A percentile compares a stretch with the other conserved stretches of the same genome.
These are phyloP conservation scores for Pseudocercospora vitis DNA, from an alignment of 2,329 filamentous ascomycete species.

Conservation along the genomic window DNA sequence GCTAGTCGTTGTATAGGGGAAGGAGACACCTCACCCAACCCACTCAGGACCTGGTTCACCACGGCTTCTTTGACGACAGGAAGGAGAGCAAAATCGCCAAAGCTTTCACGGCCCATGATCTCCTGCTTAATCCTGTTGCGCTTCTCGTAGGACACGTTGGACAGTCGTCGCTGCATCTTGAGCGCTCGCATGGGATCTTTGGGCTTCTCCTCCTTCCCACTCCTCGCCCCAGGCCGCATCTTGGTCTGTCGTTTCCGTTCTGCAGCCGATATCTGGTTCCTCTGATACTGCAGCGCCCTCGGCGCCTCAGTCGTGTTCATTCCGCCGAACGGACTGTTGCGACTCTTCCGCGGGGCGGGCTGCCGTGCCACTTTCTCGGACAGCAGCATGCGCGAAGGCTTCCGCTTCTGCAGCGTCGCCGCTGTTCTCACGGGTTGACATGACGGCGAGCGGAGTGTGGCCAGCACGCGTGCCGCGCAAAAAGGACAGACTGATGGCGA, in stretches of 20 bases:
- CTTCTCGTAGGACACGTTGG: conserved; percentile 73
- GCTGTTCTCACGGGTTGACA: conserved; percentile 44
- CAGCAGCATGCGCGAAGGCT: conserved; percentile 54
- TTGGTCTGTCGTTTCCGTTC: conserved; percentile 54
- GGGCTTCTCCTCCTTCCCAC: conserved; percentile 47
- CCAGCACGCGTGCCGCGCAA: conserved; percentile 42
- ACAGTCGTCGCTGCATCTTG: conserved; percentile 86
- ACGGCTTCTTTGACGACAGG: conserved; percentile 71
- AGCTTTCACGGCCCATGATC: conserved; percentile 68
- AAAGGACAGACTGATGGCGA: conserved; percentile 41
- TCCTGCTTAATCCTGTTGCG: conserved; percentile 61
- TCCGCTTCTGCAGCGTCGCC: conserved; percentile 44
- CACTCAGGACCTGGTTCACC: conserved; percentile 69
- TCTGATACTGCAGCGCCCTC: conserved; percentile 25
- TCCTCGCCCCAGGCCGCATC: conserved; percentile 45
- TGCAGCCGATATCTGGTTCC: conserved; percentile 41
- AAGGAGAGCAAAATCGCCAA: conserved; percentile 76
- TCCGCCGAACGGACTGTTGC: conserved; percentile 57
- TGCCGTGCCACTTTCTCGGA: conserved; percentile 47
- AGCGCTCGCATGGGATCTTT: conserved; percentile 71
- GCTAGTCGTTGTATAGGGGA: conserved; percentile 88
- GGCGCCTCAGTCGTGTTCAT: conserved; percentile 56
- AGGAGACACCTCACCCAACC: conserved; percentile 72
- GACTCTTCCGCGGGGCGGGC: conserved; percentile 39
- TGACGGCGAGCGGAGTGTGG: conserved; percentile 28